Evolutionary conservation across 2,329 filamentous ascomycete genomes (phyloP).

Genomic region (Botryotinia narcissicola): DNA sequence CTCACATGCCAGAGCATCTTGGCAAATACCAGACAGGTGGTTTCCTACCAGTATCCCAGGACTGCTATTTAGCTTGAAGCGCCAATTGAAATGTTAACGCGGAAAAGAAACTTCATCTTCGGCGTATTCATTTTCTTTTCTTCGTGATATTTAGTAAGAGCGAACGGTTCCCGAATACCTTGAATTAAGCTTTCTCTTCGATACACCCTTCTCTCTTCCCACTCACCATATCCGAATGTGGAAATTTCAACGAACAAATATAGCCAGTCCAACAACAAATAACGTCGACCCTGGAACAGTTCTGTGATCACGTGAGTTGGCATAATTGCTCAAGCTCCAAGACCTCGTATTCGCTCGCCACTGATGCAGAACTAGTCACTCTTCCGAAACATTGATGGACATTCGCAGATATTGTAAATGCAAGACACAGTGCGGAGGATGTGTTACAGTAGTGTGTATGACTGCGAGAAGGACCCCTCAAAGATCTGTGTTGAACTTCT

Average conservation of each 20-base stretch:
- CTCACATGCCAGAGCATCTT: background rate
- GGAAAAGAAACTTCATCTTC: background rate
- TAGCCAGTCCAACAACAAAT: background rate
- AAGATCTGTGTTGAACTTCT: slow-evolving; percentile 1
- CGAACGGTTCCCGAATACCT: background rate
- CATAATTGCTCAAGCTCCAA: background rate
- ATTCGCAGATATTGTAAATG: background rate
- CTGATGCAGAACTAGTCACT: background rate
- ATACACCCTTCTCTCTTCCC: background rate
- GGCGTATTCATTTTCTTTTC: background rate
- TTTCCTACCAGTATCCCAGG: background rate
- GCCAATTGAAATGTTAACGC: too few relatives aligned
- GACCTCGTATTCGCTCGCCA: slow-evolving; percentile 10
- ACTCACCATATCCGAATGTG: background rate
- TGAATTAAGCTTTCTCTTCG: background rate
- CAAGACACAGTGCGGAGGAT: slow-evolving; percentile 8
- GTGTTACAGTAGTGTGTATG: background rate
- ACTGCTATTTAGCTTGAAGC: background rate
- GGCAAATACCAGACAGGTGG: background rate
- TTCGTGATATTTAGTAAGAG: background rate
- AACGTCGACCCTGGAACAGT: background rate
- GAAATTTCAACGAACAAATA: background rate
- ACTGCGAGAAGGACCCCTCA: background rate
- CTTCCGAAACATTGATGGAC: slow-evolving; percentile 15
- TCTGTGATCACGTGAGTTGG: background rate